phyloP scores from a whole-genome alignment of 352 stramenopile species.

The Bremia lactucae region DNA sequence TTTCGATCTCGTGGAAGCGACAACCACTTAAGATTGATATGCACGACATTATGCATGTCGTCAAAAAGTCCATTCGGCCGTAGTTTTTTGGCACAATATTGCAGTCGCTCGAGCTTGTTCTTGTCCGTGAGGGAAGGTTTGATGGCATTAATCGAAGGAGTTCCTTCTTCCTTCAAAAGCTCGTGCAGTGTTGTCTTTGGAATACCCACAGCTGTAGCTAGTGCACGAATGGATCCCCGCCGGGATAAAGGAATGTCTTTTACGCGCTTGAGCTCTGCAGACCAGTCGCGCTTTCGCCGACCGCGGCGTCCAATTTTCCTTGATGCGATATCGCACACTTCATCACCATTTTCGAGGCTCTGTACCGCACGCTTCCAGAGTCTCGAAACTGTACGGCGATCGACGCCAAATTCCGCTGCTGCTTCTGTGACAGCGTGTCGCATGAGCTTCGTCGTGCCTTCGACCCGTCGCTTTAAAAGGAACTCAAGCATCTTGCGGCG shows the following conservation, averaged over 20 bases:
- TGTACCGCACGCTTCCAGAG: slow-evolving; percentile 33
- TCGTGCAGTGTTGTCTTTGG: slow-evolving; percentile 38
- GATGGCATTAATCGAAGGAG: slow-evolving; percentile 24
- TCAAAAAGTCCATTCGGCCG: slow-evolving; percentile 27
- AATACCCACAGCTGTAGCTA: slow-evolving; percentile 30
- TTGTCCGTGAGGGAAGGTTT: slow-evolving; percentile 33
- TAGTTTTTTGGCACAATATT: slow-evolving; percentile 27
- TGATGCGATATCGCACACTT: slow-evolving; percentile 30
- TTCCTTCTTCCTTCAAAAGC: slow-evolving; percentile 27
- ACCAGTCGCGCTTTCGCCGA: slow-evolving; percentile 35
- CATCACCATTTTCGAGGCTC: slow-evolving; percentile 28
- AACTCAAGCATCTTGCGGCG: slow-evolving; percentile 36
- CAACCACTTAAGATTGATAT: slow-evolving; percentile 43
- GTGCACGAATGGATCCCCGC: slow-evolving; percentile 26
- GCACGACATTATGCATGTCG: slow-evolving; percentile 34
- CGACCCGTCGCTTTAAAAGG: slow-evolving; percentile 22
- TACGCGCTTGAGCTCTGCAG: slow-evolving; percentile 27
- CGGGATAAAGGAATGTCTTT: slow-evolving; percentile 29
- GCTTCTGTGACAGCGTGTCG: slow-evolving; percentile 34
- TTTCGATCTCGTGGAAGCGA: slow-evolving; percentile 23
- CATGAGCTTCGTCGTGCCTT: slow-evolving; percentile 25
- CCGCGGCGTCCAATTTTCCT: slow-evolving; percentile 30
- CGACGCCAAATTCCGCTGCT: slow-evolving; percentile 22
- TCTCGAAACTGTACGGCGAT: slow-evolving; percentile 32
- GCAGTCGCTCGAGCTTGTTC: slow-evolving; percentile 29